Conservation (phyloP, 1,284 basidiomycete genomes). For the Ceratorhiza oryzae-sativae region DNA sequence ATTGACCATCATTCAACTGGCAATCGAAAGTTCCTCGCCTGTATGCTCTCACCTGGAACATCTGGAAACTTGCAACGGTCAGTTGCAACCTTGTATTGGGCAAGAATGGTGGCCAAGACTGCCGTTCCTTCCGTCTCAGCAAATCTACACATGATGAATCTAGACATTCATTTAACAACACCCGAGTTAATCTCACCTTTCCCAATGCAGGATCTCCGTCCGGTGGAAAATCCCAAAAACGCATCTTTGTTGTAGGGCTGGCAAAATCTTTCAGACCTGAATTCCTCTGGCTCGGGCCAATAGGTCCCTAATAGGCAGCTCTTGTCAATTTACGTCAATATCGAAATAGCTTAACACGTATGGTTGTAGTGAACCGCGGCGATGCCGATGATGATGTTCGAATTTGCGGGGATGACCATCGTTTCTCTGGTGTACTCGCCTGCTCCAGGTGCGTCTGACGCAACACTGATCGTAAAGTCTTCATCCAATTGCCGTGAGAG, state of each 20-base stretch:
- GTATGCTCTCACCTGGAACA: slow-evolving; percentile 28
- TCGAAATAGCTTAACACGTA: background rate
- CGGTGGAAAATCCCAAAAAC: slow-evolving; percentile 23
- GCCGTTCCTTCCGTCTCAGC: slow-evolving; percentile 36
- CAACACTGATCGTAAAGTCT: slow-evolving; percentile 12
- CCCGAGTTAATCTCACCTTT: background rate
- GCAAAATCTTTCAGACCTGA: slow-evolving; percentile 28
- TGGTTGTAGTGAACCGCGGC: slow-evolving; percentile 18
- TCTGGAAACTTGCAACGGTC: slow-evolving; percentile 30
- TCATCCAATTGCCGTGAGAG: background rate
- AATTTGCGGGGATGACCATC: slow-evolving; percentile 16
- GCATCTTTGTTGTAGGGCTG: slow-evolving; percentile 39
- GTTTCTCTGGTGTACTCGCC: background rate
- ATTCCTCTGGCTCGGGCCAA: slow-evolving; percentile 39
- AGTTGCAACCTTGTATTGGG: slow-evolving; percentile 19
- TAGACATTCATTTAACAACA: background rate
- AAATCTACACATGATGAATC: slow-evolving; percentile 23
- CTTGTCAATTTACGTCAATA: background rate
- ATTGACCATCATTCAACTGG: background rate
- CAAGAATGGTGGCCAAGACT: slow-evolving; percentile 16
- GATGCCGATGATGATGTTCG: background rate
- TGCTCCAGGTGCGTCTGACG: background rate
- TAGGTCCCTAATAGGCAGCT: slow-evolving; percentile 11
- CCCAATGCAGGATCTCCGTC: slow-evolving; percentile 34
- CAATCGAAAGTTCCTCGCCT: background rate